A percentile compares a stretch with the other conserved stretches of the same genome.
phyloP scores from a whole-genome alignment of 306 rosid genomes.

The Vicia villosa region DNA sequence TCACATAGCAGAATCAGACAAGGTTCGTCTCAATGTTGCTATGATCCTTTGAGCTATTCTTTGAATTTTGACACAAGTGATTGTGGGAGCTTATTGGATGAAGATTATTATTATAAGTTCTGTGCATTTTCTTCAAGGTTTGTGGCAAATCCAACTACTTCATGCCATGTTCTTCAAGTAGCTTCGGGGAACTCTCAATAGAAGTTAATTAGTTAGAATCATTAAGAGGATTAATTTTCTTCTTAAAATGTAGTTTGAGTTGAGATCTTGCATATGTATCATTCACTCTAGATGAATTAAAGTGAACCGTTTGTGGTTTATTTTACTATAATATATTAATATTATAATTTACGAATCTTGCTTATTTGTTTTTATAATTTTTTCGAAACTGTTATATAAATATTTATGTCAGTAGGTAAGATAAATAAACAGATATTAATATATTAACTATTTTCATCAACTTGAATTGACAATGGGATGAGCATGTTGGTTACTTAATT shows the following conservation, averaged over 20 bases:
- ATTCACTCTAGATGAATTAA: background rate
- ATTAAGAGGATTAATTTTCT: background rate
- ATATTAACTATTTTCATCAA: background rate
- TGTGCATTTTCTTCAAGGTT: slow-evolving; percentile 83
- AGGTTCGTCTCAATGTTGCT: slow-evolving; percentile 59
- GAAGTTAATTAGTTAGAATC: background rate
- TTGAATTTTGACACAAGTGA: slow-evolving; percentile 77
- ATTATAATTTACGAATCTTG: too few species aligned
- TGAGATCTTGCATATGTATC: background rate
- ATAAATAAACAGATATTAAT: too few species aligned
- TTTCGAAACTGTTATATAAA: too few species aligned
- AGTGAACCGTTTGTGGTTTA: background rate
- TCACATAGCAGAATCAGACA: slow-evolving; percentile 40
- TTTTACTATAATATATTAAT: background rate
- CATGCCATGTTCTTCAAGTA: slow-evolving; percentile 37
- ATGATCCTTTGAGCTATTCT: slow-evolving; percentile 82
- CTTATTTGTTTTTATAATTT: too few species aligned
- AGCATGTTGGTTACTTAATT: background rate
- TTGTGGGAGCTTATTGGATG: slow-evolving; percentile 60
- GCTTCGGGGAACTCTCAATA: slow-evolving; percentile 34
- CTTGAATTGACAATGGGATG: background rate
- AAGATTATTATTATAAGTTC: slow-evolving; percentile 70
- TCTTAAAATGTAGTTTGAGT: background rate
- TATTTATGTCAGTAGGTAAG: too few species aligned
- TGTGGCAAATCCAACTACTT: slow-evolving; percentile 55